Conservation (phyloP, 805 yeast genomes). For the Yarrowia porcina region DNA sequence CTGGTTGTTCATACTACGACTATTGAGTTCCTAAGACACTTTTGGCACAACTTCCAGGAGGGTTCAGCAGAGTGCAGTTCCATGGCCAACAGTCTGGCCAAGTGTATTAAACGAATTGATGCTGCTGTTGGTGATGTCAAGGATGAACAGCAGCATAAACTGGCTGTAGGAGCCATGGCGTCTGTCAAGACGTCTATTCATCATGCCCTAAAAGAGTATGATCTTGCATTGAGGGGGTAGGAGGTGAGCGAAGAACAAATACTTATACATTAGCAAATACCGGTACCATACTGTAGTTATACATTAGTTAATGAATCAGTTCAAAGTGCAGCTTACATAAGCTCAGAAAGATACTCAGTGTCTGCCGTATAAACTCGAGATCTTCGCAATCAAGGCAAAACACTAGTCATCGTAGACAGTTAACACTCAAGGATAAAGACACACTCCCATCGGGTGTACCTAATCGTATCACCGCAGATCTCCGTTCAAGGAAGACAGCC, state of each 20-base stretch:
- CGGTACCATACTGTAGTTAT: no score
- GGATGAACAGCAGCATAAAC: slow-evolving; percentile 28
- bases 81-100: slow-evolving; percentile 48
- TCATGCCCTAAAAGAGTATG: slow-evolving; percentile 47
- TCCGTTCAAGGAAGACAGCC: background rate
- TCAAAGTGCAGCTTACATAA: background rate
- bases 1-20: slow-evolving; percentile 59
- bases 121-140: slow-evolving; percentile 35
- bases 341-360: background rate
- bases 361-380: background rate
- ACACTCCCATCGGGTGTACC: background rate
- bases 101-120: slow-evolving; percentile 47
- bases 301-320: no score
- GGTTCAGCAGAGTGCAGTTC: slow-evolving; percentile 44
- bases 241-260: no score
- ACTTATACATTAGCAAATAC: no score
- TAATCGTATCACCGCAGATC: background rate
- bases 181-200: slow-evolving; percentile 48
- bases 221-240: slow-evolving; percentile 3
- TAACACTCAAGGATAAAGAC: background rate
- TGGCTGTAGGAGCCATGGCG: slow-evolving; percentile 35
- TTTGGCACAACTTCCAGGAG: slow-evolving; percentile 47
- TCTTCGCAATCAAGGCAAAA: background rate
- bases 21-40: slow-evolving; percentile 70
- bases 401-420: background rate